phyloP scores from a whole-genome alignment of 1,139 yeast species.

The Pichia kudriavzevii region DNA sequence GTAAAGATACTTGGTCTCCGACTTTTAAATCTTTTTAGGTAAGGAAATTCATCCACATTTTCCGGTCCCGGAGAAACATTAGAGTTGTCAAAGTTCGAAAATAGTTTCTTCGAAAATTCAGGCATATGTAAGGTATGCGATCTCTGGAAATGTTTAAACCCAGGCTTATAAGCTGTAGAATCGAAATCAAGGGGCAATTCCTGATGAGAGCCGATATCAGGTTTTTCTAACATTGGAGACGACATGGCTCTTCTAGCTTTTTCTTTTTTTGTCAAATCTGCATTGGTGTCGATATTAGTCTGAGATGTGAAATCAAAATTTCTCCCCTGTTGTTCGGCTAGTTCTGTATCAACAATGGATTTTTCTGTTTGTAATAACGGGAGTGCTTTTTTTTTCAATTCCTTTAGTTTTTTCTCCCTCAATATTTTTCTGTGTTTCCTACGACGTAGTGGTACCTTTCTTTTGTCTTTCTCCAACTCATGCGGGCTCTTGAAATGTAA shows the following conservation, averaged over 20 bases:
- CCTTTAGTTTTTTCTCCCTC: slow-evolving; percentile 15
- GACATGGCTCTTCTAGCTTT: too few species aligned
- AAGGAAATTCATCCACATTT: neutral
- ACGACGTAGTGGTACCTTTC: slow-evolving; percentile 20
- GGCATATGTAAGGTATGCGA: slow-evolving; percentile 12
- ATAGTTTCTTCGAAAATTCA: slow-evolving; percentile 7
- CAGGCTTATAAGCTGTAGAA: too few species aligned
- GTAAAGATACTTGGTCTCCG: slow-evolving; percentile 24
- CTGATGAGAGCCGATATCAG: too few species aligned
- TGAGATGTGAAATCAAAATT: too few species aligned
- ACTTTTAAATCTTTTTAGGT: slow-evolving; percentile 3
- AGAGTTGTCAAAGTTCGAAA: slow-evolving; percentile 4
- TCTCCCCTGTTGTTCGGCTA: too few species aligned
- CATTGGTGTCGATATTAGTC: too few species aligned
- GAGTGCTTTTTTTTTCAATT: slow-evolving; percentile 12
- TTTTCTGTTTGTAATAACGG: too few species aligned
- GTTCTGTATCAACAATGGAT: too few species aligned
- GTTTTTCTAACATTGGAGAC: too few species aligned
- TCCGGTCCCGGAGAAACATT: slow-evolving; percentile 13
- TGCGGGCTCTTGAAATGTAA: slow-evolving; percentile 73
- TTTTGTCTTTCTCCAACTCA: slow-evolving; percentile 58
- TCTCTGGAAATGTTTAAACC: too few species aligned
- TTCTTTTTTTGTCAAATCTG: too few species aligned
- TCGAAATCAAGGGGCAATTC: too few species aligned
- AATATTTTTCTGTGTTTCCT: slow-evolving; percentile 16